phyloP scores from a whole-genome alignment of 345 rosid species.

The Arabidopsis thaliana region TAIR10.1 NC_003076.8:22435501-22436000 shows the following conservation, averaged over 20 bases:
- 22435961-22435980: conserved; percentile 57
- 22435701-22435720: conserved; percentile 9
- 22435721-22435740: conserved; percentile 25
- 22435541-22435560: neutral
- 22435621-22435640: neutral
- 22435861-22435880: conserved; percentile 23
- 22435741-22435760: conserved; percentile 19
- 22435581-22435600: no score
- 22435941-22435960: conserved; percentile 47
- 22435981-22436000: conserved; percentile 59
- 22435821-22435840: conserved; percentile 11
- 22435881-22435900: conserved; percentile 40
- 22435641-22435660: neutral
- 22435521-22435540: neutral
- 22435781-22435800: conserved; percentile 48
- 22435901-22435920: conserved; percentile 61
- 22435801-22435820: conserved; percentile 39
- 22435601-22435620: neutral
- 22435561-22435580: no score
- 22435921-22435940: conserved; percentile 70
- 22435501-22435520: neutral
- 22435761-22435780: conserved; percentile 39
- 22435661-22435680: neutral
- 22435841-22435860: conserved; percentile 22
- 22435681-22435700: neutral